Base-by-base conservation (phyloP, 78 protist genomes). In the Dictyostelium citrinum region DNA sequence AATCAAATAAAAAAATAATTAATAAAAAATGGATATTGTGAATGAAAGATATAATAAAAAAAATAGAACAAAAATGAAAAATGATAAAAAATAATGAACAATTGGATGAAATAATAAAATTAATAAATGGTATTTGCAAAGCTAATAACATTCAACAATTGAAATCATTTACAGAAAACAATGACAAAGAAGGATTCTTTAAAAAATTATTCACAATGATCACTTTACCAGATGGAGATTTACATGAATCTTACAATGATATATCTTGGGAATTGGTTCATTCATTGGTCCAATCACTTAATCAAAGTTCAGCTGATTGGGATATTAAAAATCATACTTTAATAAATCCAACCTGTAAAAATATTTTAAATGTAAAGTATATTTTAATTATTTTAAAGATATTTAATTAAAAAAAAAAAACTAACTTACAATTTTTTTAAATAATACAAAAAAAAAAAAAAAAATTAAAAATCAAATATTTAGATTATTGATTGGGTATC, bases 401-500 rank as follows among this genome's bases (percentile, higher is more conserved):
- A n/a, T n/a, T 41, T 1, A 49, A 14, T 49, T 14, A 14, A 20
- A 5, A 55, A 20, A 20, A 55, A 55, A 20, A 55, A 55, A 20
- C 3, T 20, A 55, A 55, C 16, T 20, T 12, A 55, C 16, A 55
- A 55, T n/a, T n/a, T n/a, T n/a, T n/a, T n/a, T n/a, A 55, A 55
- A 55, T 0, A 20, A 20, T 20, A 55, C 3, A 55, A 55, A 20
- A 55, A 55, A 20, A 55, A 55, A 55, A 55, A 20, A 55, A 55
- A 55, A 20, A 55, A 55, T 5, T 14, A 55, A 49, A 49, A 49
- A 49, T 0, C 55, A 5, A 39, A 39, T 7, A 2, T 11, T 24
- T 51, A 88, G 93, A 88, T 88, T 24, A 45, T 88, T 27, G 77
- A 78, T 27, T 88, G 93, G 93, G 33, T 88, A 33, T 72, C 83